These are phyloP conservation scores for Saccharomyces hybrid DNA, from an alignment of 1,139 yeast species.

Conservation along the genomic window DNA sequence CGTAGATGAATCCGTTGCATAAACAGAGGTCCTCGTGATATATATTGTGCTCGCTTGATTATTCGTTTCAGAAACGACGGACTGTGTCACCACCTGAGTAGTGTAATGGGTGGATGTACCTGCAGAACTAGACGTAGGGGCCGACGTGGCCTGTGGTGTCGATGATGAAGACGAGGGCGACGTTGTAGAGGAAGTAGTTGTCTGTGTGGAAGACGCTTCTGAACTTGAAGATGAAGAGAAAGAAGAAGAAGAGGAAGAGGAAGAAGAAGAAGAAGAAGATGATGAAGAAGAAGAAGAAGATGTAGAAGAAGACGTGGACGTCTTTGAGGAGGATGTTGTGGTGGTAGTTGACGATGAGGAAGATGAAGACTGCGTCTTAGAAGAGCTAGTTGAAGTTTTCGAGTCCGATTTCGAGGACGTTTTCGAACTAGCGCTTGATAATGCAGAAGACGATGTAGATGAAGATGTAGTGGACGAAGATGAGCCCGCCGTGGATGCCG, in stretches of 20 bases:
- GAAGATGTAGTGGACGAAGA: not conserved
- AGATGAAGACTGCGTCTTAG: slow-evolving; percentile 6
- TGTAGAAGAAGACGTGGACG: not conserved
- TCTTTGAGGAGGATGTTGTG: slow-evolving; percentile 5
- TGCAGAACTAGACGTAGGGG: slow-evolving; percentile 3
- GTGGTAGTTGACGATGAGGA: slow-evolving; percentile 4
- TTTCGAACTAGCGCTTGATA: slow-evolving; percentile 7
- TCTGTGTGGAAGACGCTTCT: not conserved
- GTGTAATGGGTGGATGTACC: slow-evolving; percentile 6
- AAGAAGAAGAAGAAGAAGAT: not conserved
- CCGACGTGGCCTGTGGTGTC: slow-evolving; percentile 2
- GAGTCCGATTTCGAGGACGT: slow-evolving; percentile 15
- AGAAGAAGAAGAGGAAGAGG: not conserved
- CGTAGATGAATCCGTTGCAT: slow-evolving; percentile 9
- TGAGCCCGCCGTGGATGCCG: slow-evolving; percentile 2
- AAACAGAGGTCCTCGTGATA: slow-evolving; percentile 19
- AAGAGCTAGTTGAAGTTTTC: slow-evolving; percentile 11
- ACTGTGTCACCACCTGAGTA: slow-evolving; percentile 12
- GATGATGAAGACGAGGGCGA: slow-evolving; percentile 3
- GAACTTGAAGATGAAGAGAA: not conserved
- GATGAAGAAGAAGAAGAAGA: slow-evolving; percentile 1
- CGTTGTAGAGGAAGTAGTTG: not conserved
- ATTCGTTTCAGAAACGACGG: slow-evolving; percentile 13
- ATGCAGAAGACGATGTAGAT: not conserved
- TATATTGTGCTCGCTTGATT: slow-evolving; percentile 11